Conservation (phyloP, 208 protist species). For the Acanthamoeba healyi region DNA sequence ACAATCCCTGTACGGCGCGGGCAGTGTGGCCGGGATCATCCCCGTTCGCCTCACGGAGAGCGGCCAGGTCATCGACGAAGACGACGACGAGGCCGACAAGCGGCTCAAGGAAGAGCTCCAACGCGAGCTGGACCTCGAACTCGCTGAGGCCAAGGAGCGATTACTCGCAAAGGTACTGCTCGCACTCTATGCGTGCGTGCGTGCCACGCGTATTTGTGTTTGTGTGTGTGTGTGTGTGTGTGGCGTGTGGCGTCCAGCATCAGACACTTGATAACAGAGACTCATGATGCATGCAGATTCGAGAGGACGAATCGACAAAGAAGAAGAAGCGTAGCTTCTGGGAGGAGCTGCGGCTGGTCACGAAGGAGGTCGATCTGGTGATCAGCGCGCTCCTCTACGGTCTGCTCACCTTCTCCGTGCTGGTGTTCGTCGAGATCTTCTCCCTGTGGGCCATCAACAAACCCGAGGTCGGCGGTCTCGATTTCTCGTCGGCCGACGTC, state of each 20-base stretch:
- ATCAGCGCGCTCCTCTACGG: conserved; percentile 34
- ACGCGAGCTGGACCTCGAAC: conserved; percentile 8
- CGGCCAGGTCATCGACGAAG: not conserved
- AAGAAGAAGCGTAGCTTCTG: not conserved
- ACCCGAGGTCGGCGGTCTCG: conserved; percentile 21
- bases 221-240: not conserved
- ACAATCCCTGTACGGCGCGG: too few species aligned
- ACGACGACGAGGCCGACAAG: not conserved
- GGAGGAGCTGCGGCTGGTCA: conserved; percentile 19
- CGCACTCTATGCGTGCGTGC: not conserved
- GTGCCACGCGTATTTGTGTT: not conserved
- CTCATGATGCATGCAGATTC: not conserved
- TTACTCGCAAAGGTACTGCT: not conserved
- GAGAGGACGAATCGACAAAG: conserved; percentile 2
- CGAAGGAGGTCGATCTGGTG: conserved; percentile 23
- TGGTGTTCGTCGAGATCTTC: conserved; percentile 62
- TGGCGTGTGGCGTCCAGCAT: not conserved
- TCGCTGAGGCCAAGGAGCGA: not conserved
- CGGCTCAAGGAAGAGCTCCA: not conserved
- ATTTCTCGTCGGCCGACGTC: conserved; percentile 22
- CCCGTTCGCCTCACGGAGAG: too few species aligned
- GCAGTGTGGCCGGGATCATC: not conserved
- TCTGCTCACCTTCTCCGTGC: conserved; percentile 56
- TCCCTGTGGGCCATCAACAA: conserved; percentile 58
- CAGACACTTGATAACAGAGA: too few species aligned